Base-by-base conservation (phyloP, 2,329 filamentous ascomycete species). In the Moelleriella libera region DNA sequence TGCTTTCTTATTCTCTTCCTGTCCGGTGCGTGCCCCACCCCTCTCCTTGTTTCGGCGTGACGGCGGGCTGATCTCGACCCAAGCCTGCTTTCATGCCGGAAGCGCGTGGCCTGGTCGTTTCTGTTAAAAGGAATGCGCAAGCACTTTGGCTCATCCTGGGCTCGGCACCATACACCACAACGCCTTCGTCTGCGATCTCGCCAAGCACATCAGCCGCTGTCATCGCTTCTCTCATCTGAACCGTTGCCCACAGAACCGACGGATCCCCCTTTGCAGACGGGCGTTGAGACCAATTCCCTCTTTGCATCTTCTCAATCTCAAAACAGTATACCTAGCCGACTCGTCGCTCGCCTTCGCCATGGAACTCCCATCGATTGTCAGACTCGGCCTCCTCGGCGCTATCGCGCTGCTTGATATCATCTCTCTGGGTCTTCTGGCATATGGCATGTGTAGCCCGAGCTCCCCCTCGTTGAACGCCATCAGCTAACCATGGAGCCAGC, bases 391-490 rank as follows among this genome's bases (percentile, higher is more conserved):
- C n/a, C 39, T 49, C 21, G 49, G 45, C 48, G 37, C 41, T 10
- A 49, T 51, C 21, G 49, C 34, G 41, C 45, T 51, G 9, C 30
- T 51, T 34, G 41, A 49, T 30, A 47, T 51, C 31, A 48, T 49
- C 9, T 44, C 32, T 7, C 31, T 51, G 5, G 49, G 47, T 45
- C 49, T 51, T 8, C 45, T 51, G 4, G 45, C 43, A 29, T 48
- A 49, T 14, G 48, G 49, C 49, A 51, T 10, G 49, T 47, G 34
- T 12, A 37, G 12, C 34, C 34, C 12, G 9, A 30, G n/a, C 30
- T 34, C 12, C 5, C 21, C 41, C 28, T 43, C 40, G 11, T n/a
- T n/a, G 10, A n/a, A 5, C n/a, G 10, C 14, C 9, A 4, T 41
- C 11, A 41, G 6, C 40, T n/a, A 41, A n/a, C 14, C 11, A 11